A percentile compares a stretch with the other conserved stretches of the same genome.
Evolutionary conservation across 2,329 filamentous ascomycete genomes (phyloP).

Genomic region (Penicillium hesseltinei): DNA sequence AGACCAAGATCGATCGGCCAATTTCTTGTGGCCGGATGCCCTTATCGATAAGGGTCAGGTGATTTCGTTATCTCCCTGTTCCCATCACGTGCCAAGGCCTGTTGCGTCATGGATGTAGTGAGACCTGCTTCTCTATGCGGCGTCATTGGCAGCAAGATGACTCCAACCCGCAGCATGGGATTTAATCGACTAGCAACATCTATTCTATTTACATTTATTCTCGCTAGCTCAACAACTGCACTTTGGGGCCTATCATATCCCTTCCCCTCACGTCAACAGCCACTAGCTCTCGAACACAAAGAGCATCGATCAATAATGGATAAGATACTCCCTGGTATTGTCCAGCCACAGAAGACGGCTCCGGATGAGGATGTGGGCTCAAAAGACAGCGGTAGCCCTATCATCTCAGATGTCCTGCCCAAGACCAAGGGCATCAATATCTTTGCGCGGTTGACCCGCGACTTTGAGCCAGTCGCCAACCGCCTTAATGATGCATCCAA

Average conservation of each 20-base stretch:
- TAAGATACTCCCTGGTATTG: slow-evolving; percentile 20
- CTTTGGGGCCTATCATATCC: slow-evolving; percentile 12
- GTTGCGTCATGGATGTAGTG: slow-evolving; percentile 24
- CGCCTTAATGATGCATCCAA: slow-evolving; percentile 65
- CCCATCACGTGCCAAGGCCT: slow-evolving; percentile 19
- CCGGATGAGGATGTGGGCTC: slow-evolving; percentile 11
- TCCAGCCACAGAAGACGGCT: slow-evolving; percentile 23
- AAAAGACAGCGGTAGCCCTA: slow-evolving; percentile 49
- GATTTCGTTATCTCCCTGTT: slow-evolving; percentile 10
- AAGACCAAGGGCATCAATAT: slow-evolving; percentile 76
- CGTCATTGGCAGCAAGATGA: slow-evolving; percentile 1
- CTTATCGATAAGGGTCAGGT: slow-evolving; percentile 39
- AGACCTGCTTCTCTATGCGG: neutral
- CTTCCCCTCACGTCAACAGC: slow-evolving; percentile 10
- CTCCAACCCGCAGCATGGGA: slow-evolving; percentile 19
- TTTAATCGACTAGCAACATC: slow-evolving; percentile 5
- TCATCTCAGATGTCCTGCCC: slow-evolving; percentile 81
- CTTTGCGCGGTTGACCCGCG: slow-evolving; percentile 77
- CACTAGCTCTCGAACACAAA: slow-evolving; percentile 15
- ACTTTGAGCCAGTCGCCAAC: slow-evolving; percentile 65
- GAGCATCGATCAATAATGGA: slow-evolving; percentile 29
- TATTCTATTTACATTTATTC: slow-evolving; percentile 12
- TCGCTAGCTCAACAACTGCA: slow-evolving; percentile 12
- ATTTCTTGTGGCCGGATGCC: slow-evolving; percentile 23
- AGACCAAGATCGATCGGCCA: slow-evolving; percentile 13